A percentile compares a stretch with the other conserved stretches of the same genome.
Evolutionary conservation across 1,284 basidiomycete species (phyloP).

Genomic region (Butyriboletus appendiculatus): DNA sequence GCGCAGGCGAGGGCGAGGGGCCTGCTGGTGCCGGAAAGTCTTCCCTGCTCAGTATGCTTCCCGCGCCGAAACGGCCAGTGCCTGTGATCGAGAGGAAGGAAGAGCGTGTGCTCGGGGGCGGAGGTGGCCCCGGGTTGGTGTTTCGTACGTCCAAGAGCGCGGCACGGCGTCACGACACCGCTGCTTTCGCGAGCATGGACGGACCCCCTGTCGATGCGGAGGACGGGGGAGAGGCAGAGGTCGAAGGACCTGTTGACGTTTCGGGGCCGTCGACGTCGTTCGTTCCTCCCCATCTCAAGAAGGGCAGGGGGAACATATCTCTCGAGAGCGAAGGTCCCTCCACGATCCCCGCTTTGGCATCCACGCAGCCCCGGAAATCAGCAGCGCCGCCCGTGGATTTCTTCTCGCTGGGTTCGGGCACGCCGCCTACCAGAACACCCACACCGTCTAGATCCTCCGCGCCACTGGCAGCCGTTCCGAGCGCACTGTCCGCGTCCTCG

Average conservation of each 20-base stretch:
- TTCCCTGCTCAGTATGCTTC: constrained; percentile 70
- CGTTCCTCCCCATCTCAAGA: constrained; percentile 57
- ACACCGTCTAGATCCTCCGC: constrained; percentile 3
- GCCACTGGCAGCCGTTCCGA: background rate
- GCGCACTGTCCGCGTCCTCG: constrained; percentile 6
- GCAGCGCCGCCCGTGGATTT: constrained; percentile 58
- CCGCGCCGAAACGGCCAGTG: constrained; percentile 63
- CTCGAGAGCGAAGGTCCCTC: constrained; percentile 51
- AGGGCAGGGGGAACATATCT: constrained; percentile 61
- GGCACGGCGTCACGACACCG: constrained; percentile 6
- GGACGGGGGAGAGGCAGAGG: constrained; percentile 14
- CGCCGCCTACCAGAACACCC: constrained; percentile 16
- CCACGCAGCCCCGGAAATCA: constrained; percentile 21
- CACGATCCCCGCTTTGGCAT: constrained; percentile 19
- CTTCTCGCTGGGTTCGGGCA: constrained; percentile 55
- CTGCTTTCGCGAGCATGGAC: constrained; percentile 1
- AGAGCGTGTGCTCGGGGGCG: constrained; percentile 64
- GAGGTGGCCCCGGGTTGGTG: constrained; percentile 57
- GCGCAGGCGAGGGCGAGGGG: constrained; percentile 37
- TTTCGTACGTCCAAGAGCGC: constrained; percentile 44
- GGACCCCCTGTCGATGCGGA: constrained; percentile 10
- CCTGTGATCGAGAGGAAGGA: constrained; percentile 29
- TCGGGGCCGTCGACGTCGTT: constrained; percentile 41
- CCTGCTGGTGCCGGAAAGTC: constrained; percentile 52
- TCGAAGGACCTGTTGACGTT: background rate